A percentile compares a stretch with the other conserved stretches of the same genome.
These are phyloP conservation scores for Cercospora nicotianae DNA, from an alignment of 2,329 filamentous ascomycete species.

Conservation along the genomic window DNA sequence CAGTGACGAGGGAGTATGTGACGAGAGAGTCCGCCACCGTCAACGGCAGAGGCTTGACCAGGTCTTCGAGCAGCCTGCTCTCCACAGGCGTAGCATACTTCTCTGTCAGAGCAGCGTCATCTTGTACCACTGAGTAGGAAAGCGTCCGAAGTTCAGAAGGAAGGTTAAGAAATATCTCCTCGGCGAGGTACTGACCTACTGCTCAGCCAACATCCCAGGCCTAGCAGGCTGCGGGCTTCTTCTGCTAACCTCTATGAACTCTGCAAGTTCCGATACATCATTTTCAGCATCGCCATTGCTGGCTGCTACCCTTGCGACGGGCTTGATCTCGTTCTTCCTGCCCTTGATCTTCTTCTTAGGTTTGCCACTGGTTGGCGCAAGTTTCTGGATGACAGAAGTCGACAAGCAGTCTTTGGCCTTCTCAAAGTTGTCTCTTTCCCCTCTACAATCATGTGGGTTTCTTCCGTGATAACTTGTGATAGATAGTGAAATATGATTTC, in stretches of 20 bases:
- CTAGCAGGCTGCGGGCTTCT: neutral
- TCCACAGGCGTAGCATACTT: constrained; percentile 48
- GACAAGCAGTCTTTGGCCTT: constrained; percentile 75
- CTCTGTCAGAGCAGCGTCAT: constrained; percentile 52
- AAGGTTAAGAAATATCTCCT: constrained; percentile 66
- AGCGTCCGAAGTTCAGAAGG: constrained; percentile 62
- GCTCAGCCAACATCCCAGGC: constrained; percentile 4
- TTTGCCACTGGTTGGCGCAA: constrained; percentile 48
- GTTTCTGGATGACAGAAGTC: constrained; percentile 64
- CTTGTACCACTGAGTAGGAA: constrained; percentile 58
- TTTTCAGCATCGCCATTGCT: constrained; percentile 27
- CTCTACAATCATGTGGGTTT: constrained; percentile 36
- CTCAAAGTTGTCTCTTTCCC: constrained; percentile 58
- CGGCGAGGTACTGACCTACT: constrained; percentile 62
- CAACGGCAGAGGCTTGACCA: constrained; percentile 59
- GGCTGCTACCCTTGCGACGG: constrained; percentile 22
- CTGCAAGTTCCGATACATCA: constrained; percentile 68
- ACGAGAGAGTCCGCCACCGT: constrained; percentile 65
- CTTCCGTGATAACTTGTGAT: neutral
- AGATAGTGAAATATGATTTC: neutral
- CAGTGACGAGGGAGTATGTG: constrained; percentile 64
- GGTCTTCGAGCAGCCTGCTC: constrained; percentile 39
- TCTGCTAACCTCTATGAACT: constrained; percentile 68
- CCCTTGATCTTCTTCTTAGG: constrained; percentile 50
- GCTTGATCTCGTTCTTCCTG: constrained; percentile 44